Percentiles rank a stretch among this genome's conserved stretches.
Evolutionary conservation across 768 basidiomycete genomes (phyloP).

Genomic region (Hortiboletus campestris): DNA sequence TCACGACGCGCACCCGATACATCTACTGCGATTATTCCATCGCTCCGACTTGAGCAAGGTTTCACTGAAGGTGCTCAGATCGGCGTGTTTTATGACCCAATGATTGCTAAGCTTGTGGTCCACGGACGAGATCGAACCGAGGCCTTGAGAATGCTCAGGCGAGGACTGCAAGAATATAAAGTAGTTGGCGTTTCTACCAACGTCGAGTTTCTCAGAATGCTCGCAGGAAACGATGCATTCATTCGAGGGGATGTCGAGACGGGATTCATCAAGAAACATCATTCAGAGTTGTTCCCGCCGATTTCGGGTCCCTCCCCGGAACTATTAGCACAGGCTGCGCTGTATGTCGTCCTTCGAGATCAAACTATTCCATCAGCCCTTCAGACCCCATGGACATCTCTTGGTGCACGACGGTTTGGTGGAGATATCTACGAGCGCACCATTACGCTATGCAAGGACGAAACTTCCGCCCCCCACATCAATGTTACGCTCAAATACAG

Average conservation of each 20-base stretch:
- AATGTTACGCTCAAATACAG: constrained; percentile 43
- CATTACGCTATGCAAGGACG: constrained; percentile 62
- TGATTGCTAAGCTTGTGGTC: constrained; percentile 91
- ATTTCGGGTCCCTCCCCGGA: constrained; percentile 55
- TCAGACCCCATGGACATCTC: constrained; percentile 64
- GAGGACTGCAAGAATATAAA: constrained; percentile 83
- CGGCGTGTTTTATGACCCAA: constrained; percentile 87
- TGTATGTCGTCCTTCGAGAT: constrained; percentile 72
- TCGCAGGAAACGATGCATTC: constrained; percentile 79
- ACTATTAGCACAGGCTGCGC: constrained; percentile 73
- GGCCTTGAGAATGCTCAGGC: constrained; percentile 75
- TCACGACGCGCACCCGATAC: constrained; percentile 22
- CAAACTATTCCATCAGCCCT: constrained; percentile 33
- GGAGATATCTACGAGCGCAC: constrained; percentile 66
- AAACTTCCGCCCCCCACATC: constrained; percentile 34
- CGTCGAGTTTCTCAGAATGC: constrained; percentile 76
- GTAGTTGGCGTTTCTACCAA: constrained; percentile 93
- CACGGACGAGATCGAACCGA: constrained; percentile 83
- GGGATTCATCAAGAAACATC: constrained; percentile 92
- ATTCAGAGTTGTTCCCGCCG: constrained; percentile 75
- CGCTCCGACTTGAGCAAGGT: constrained; percentile 87
- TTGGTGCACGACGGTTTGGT: constrained; percentile 75
- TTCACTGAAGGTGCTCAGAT: constrained; percentile 78
- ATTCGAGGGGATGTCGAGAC: constrained; percentile 82
- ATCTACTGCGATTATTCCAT: constrained; percentile 41